Evolutionary conservation across 2,329 filamentous ascomycete genomes (phyloP).

Genomic region (Thielaviopsis musarum): DNA sequence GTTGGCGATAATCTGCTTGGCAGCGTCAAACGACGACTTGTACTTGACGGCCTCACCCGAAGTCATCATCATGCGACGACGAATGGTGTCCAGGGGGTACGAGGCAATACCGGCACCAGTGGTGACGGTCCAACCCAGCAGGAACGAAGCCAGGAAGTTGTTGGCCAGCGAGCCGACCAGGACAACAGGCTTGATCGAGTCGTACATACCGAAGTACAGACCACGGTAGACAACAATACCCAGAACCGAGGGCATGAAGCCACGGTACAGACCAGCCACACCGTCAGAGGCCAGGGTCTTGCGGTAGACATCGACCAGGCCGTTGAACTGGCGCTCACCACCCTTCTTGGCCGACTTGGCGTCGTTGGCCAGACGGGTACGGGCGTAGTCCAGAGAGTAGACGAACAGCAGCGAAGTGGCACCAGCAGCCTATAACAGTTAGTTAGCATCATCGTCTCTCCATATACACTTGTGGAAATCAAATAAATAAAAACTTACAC

Average conservation of each 20-base stretch:
- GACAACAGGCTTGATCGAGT: conserved; percentile 98
- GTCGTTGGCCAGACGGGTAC: conserved; percentile 99
- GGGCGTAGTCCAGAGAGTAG: conserved; percentile 99
- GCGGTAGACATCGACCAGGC: conserved; percentile 97
- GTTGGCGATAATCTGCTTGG: conserved; percentile 88
- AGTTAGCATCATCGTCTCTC: not conserved
- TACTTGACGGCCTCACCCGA: conserved; percentile 98
- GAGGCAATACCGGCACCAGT: conserved; percentile 99
- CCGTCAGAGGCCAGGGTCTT: conserved; percentile 98
- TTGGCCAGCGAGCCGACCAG: conserved; percentile 81
- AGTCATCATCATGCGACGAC: conserved; percentile 99
- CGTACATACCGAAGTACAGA: conserved; percentile 99
- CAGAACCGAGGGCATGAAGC: conserved; percentile 98
- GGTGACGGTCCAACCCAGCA: conserved; percentile 97
- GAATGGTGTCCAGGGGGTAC: conserved; percentile 99
- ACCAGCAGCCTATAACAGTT: conserved; percentile 61
- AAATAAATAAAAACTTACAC: conserved; percentile 68
- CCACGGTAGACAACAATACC: conserved; percentile 99
- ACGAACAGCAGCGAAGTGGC: conserved; percentile 99
- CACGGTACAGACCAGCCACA: conserved; percentile 99
- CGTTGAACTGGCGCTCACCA: conserved; percentile 99
- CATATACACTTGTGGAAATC: not conserved
- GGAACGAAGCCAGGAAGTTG: conserved; percentile 99
- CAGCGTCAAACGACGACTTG: conserved; percentile 89
- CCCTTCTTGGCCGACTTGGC: conserved; percentile 95